Base-by-base conservation (phyloP, 2,329 filamentous ascomycete genomes). In the Hymenoscyphus fraxineus region DNA sequence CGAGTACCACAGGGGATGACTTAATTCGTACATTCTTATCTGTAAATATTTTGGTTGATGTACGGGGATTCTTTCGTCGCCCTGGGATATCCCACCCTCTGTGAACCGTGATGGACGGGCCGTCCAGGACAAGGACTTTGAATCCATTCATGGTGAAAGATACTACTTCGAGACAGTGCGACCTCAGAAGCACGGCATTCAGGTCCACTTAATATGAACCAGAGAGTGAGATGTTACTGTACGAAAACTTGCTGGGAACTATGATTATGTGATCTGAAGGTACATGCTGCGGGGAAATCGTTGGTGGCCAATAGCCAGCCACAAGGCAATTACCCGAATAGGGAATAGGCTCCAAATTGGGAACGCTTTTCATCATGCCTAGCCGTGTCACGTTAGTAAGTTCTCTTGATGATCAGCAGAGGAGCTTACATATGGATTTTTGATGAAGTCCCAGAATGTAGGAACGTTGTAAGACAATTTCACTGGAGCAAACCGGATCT, bases 91-190 rank as follows among this genome's bases (percentile, higher is more conserved):
- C 19, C 59, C 59, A 59, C 22, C 63, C 59, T 41, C 59, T 61
- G 27, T 62, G 59, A 1, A 64, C 63, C 4, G 63, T 59, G 55
- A 64, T 44, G 12, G 55, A 54, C 2, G 63, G 59, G 12, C 63
- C 63, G 6, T 51, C 41, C 22, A 59, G 63, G 2, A 64, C n/a
- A 10, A 62, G 58, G 13, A 64, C 38, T 54, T 47, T 61, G 6
- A 63, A 63, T 35, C 58, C 41, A 39, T 51, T 27, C 62, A 64
- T 64, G 22, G 47, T n/a, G 32, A 55, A 39, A 35, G 31, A 22
- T 38, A 27, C 38, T 54, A 9, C 19, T 55, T 41, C 15, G 40
- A 41, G 47, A 51, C 19, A 41, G 12, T 38, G 55, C 31, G 12
- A 41, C 32, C 40, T 3, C 7, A 16, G 15, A 41, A 15, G 40